Evolutionary conservation across 2,329 filamentous ascomycete species (phyloP), one percentile per base, ranked within the genome.

Genomic region (Botryotinia calthae): DNA sequence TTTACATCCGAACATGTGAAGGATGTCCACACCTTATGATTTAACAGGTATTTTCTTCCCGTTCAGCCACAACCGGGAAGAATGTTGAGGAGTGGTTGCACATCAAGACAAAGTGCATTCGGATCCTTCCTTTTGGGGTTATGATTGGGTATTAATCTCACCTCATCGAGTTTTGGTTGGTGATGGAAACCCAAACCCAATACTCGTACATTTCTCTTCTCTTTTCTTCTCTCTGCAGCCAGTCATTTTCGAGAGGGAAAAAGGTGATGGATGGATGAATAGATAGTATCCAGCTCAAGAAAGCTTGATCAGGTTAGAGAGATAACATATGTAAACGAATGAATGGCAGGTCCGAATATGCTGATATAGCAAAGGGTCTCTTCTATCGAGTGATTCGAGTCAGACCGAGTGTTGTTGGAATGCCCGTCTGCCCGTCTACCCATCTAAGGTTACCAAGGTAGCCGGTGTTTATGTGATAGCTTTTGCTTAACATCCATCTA

Each of bases 61-160:
- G 20, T 69, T n/a, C 54, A 69, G 66, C 66, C 37, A 69, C 25
- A 69, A 44, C 44, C 37, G 16, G 42, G 51, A 20, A 28, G 54
- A 18, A 56, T 70, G n/a, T 62, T 66, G 64, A 31, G 46, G 48
- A 22, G 28, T 63, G 42, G 31, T 44, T 25, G 34, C 42, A 63
- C 25, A 20, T 40, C 18, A 42, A 65, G 28, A 42, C 44, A 20
- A 42, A n/a, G 37, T 42, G 69, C 44, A 64, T 25, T 12, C 16
- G 28, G 22, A 4, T 66, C 48, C 25, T 18, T 40, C 44, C 25
- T 37, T 20, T 54, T 20, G 31, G 28, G 25, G 4, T 40, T 25
- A 9, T 67, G 70, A 68, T 72, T 72, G 62, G 70, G 40, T 42
- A 42, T 71, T 5, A 22, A 44, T 54, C 59, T 66, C 70, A 67